Evolutionary conservation across 352 stramenopile genomes (phyloP).

Genomic region (Phytophthora parvispora): DNA sequence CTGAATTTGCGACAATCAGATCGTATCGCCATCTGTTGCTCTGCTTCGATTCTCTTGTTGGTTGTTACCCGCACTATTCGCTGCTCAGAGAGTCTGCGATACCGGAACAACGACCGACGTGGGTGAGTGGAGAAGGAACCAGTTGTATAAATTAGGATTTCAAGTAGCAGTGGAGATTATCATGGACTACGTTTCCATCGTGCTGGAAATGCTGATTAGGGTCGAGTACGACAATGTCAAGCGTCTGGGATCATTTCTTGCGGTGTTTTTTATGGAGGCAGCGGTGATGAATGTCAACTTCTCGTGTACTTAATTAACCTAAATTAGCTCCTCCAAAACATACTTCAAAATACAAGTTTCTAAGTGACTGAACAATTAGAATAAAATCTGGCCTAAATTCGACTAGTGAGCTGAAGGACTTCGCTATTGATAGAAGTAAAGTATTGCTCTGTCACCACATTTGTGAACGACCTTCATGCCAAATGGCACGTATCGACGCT

Average conservation of each 20-base stretch:
- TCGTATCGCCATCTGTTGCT: slow-evolving; percentile 42
- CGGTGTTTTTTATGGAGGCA: slow-evolving; percentile 29
- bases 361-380: too few species aligned
- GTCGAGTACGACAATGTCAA: slow-evolving; percentile 23
- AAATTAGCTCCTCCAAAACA: too few species aligned
- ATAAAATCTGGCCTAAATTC: too few species aligned
- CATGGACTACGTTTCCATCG: slow-evolving; percentile 25
- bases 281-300: slow-evolving; percentile 12
- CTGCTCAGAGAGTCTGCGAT: slow-evolving; percentile 16
- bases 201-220: slow-evolving; percentile 23
- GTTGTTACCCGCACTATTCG: slow-evolving; percentile 30
- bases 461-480: not conserved
- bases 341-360: too few species aligned
- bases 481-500: not conserved
- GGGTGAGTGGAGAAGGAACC: not conserved
- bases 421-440: not conserved
- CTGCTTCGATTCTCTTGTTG: slow-evolving; percentile 37
- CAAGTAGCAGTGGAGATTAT: slow-evolving; percentile 22
- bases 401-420: too few species aligned
- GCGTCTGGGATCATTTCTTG: slow-evolving; percentile 24
- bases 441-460: not conserved
- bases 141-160: slow-evolving; percentile 6
- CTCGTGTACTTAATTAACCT: too few species aligned
- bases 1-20: slow-evolving; percentile 16
- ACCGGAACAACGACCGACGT: not conserved